Evolutionary conservation across 2,329 filamentous ascomycete species (phyloP), one percentile per base, ranked within the genome.

Genomic region (Aspergillus sp.): DNA sequence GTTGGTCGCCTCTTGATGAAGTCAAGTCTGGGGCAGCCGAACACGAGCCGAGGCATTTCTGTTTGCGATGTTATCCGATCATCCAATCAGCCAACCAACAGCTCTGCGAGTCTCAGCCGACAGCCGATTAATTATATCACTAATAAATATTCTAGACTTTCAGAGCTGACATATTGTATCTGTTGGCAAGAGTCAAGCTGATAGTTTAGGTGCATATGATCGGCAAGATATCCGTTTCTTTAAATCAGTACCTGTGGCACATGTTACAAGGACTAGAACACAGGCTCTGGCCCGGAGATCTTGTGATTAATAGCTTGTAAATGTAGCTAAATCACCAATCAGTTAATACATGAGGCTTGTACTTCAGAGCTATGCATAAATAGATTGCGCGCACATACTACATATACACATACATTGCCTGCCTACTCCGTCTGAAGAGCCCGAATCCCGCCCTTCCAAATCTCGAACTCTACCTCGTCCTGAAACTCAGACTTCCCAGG

Each of bases 401-500:
- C n/a, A 22, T n/a, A 27, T 30, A 9, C 2, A n/a, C 7, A 15
- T 46, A 24, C 3, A 46, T 46, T 5, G 12, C 13, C 44, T 3
- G 9, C 27, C 30, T 13, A 48, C 11, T 34, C 30, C 9, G 7
- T 15, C 27, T 37, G 27, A 37, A 55, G 17, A 37, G 53, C 63
- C 44, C 69, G 68, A 24, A 77, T 48, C 0, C 91, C 91, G 0
- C 84, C 86, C 69, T 83, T 84, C 65, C 81, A 86, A 56, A 97
- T 87, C 72, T 92, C 88, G 73, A 92, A 96, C 68, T 90, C 87
- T 4, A 88, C 80, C 13, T 75, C 73, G 6, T 68, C 63, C 34
- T 44, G 56, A 12, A 37, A 41, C 7, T 77, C 78, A 1, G 76
- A 68, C 53, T 81, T 61, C 11, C 81, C 77, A 52, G 80, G 71